A percentile compares a stretch with the other conserved stretches of the same genome.
phyloP scores from a whole-genome alignment of 768 basidiomycete genomes.

The Termitomyces sp. region DNA sequence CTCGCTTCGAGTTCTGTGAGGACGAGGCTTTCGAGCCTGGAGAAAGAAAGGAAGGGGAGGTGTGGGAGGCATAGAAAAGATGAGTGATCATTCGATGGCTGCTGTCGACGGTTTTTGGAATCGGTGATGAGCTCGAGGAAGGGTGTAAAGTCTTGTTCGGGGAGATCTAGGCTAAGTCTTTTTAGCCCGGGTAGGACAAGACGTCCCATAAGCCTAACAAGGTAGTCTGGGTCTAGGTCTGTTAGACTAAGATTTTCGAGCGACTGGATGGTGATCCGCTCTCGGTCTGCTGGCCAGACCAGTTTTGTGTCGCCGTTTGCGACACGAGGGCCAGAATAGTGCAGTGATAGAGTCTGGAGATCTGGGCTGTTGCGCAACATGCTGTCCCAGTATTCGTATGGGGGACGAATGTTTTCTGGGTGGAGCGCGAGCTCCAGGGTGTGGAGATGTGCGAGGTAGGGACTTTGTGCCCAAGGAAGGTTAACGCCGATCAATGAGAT shows the following conservation, averaged over 20 bases:
- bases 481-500: slow-evolving; percentile 66
- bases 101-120: not conserved
- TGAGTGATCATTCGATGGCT: not conserved
- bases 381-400: slow-evolving; percentile 49
- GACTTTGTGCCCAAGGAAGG: slow-evolving; percentile 51
- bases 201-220: slow-evolving; percentile 41
- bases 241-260: slow-evolving; percentile 47
- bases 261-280: slow-evolving; percentile 31
- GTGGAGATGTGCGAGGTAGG: slow-evolving; percentile 46
- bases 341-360: slow-evolving; percentile 44
- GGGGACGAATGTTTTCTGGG: slow-evolving; percentile 53
- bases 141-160: slow-evolving; percentile 51
- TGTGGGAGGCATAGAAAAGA: slow-evolving; percentile 4
- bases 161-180: slow-evolving; percentile 45
- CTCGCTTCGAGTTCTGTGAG: slow-evolving; percentile 43
- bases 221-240: slow-evolving; percentile 54
- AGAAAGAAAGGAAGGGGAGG: slow-evolving; percentile 28
- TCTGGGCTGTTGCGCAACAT: slow-evolving; percentile 50
- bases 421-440: slow-evolving; percentile 60
- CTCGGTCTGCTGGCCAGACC: slow-evolving; percentile 29
- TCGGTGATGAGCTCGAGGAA: slow-evolving; percentile 38
- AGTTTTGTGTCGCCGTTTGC: slow-evolving; percentile 30
- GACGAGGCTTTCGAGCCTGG: slow-evolving; percentile 31
- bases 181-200: slow-evolving; percentile 43
- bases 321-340: slow-evolving; percentile 54